phyloP scores from a whole-genome alignment of 2,329 filamentous ascomycete genomes.

The Talaromyces sp. region DNA sequence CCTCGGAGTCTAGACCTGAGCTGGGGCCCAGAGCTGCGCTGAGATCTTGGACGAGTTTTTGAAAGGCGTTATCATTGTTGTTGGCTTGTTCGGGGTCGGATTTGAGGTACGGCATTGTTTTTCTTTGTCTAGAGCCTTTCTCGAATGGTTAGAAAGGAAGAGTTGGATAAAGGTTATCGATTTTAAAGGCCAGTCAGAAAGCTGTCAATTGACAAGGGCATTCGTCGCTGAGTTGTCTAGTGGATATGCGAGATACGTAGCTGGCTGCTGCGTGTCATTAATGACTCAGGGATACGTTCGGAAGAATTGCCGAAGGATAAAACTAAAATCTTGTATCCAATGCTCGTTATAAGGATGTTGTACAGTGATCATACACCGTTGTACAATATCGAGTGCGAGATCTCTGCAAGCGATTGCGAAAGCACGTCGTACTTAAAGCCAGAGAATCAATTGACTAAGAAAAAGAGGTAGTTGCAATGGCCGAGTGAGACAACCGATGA shows the following conservation, averaged over 20 bases:
- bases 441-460: neutral
- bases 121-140: neutral
- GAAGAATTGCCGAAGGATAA: neutral
- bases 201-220: neutral
- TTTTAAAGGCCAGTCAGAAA: neutral
- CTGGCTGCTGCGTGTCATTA: neutral
- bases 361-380: neutral
- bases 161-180: neutral
- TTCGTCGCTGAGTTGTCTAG: neutral
- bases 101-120: slow-evolving; percentile 35
- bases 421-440: neutral
- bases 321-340: neutral
- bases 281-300: neutral
- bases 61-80: slow-evolving; percentile 49
- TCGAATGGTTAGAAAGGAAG: neutral
- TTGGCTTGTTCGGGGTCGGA: slow-evolving; percentile 18
- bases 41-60: slow-evolving; percentile 68
- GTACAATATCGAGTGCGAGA: slow-evolving; percentile 6
- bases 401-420: neutral
- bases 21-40: slow-evolving; percentile 72
- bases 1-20: slow-evolving; percentile 76
- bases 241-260: neutral
- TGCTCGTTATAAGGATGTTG: neutral
- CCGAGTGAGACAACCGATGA: neutral
- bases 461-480: neutral